Evolutionary conservation across 2,329 filamentous ascomycete genomes (phyloP).

Genomic region (Exophiala phaeomuriformis): DNA sequence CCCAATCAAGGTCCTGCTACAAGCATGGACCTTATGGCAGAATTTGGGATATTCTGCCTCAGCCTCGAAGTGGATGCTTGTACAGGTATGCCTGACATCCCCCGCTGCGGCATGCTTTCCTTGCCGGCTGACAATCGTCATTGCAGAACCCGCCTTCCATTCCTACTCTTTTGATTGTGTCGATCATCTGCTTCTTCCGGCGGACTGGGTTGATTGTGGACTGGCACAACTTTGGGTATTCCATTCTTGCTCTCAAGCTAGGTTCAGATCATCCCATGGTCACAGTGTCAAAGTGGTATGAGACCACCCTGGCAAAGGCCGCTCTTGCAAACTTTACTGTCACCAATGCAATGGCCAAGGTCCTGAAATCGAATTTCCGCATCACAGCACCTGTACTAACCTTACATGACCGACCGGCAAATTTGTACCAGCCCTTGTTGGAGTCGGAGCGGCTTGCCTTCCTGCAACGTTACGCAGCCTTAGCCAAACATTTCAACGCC

Average conservation of each 20-base stretch:
- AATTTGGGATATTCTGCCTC: conserved; percentile 66
- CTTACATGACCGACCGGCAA: conserved; percentile 78
- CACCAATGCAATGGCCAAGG: conserved; percentile 75
- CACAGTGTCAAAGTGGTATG: conserved; percentile 66
- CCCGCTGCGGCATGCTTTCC: conserved; percentile 1
- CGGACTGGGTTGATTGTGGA: conserved; percentile 81
- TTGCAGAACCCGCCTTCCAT: conserved; percentile 85
- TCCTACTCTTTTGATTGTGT: conserved; percentile 72
- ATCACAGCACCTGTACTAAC: conserved; percentile 60
- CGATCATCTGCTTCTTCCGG: conserved; percentile 64
- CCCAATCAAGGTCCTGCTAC: conserved; percentile 79
- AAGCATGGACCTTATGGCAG: conserved; percentile 63
- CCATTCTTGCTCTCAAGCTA: conserved; percentile 68
- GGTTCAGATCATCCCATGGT: conserved; percentile 66
- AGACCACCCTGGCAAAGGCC: conserved; percentile 60
- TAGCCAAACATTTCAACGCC: conserved; percentile 51
- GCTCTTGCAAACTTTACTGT: conserved; percentile 77
- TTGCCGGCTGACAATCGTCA: conserved; percentile 17
- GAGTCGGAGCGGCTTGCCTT: conserved; percentile 49
- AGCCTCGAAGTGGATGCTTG: conserved; percentile 76
- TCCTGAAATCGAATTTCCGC: conserved; percentile 61
- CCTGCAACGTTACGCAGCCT: conserved; percentile 59
- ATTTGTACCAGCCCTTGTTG: conserved; percentile 67
- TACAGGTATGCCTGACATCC: conserved; percentile 51
- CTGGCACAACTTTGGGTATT: conserved; percentile 99